Evolutionary conservation across 257 asterid species (phyloP), one percentile per base, ranked within the genome.

Genomic region (Fraxinus americana): DNA sequence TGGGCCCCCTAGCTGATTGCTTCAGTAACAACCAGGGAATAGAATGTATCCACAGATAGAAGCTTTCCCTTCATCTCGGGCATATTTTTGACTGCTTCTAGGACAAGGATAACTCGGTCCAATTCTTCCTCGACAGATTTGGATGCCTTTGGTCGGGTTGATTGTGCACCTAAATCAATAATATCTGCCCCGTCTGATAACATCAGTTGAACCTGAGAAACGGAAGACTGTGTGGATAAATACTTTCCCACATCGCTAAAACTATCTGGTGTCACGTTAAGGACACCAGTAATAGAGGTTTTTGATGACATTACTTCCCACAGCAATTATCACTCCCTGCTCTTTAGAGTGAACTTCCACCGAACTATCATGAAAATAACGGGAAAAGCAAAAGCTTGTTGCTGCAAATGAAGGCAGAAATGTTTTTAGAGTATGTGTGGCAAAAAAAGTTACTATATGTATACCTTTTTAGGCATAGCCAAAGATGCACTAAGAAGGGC

Each of bases 221-320:
- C 87, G 36, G 97, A 92, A 21, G 90, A 82, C 16, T 88, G 88
- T 2, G 87, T 81, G 0, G 93, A 84, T 29, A 87, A 43, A 85
- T 87, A 93, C 76, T 90, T 89, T 2, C 99, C 98, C 0, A 98
- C 97, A 74, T 96, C 98, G 27, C 98, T 91, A 78, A 96, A 96
- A 80, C 98, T 96, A 81, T 96, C 98, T 0, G 98, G 96, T 43
- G 99, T 95, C 82, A 90, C 83, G 74, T 95, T 93, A 71, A 95
- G 92, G 71, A 95, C 83, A 63, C 98, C 98, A 98, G 93, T 93
- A 30, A 91, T 29, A 6, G 87, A 90, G 23, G 97, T 92, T 78
- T 84, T 91, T 16, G 80, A 71, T 1, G 97, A 96, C 93, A 86
- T 95, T 95, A 78, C 99, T 95, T 78, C 98, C 98, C 77, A 95